These are phyloP conservation scores for Coprinopsis cinerea DNA, from an alignment of 768 basidiomycete genomes.

Conservation along the genomic window DNA sequence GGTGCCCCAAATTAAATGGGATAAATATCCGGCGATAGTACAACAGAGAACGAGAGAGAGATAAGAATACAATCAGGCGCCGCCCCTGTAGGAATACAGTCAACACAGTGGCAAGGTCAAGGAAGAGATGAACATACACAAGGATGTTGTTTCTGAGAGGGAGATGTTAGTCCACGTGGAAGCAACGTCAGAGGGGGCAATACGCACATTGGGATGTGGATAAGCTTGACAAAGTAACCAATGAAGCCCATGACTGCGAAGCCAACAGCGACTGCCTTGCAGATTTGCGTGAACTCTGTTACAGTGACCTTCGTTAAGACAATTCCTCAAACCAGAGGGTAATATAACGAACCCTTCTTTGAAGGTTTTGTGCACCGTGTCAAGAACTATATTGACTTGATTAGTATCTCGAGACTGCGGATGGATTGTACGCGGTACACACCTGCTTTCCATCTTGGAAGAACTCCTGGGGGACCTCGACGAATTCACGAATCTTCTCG, in stretches of 20 bases:
- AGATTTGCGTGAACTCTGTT: conserved; percentile 91
- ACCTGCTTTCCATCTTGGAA: conserved; percentile 92
- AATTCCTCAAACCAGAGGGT: background rate
- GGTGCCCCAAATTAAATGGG: conserved; percentile 7
- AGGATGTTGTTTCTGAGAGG: conserved; percentile 85
- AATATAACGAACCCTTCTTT: conserved; percentile 66
- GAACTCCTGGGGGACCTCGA: conserved; percentile 90
- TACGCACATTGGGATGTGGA: conserved; percentile 96
- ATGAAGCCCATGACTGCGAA: conserved; percentile 99
- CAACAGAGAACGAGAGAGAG: conserved; percentile 21
- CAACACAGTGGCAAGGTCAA: background rate
- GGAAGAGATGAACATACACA: conserved; percentile 61
- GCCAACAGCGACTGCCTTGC: conserved; percentile 92
- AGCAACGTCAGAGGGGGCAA: background rate
- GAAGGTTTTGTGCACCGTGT: conserved; percentile 98
- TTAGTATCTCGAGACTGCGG: conserved; percentile 3
- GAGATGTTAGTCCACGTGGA: conserved; percentile 10
- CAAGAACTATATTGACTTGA: conserved; percentile 66
- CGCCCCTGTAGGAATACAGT: conserved; percentile 49
- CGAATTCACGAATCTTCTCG: conserved; percentile 84
- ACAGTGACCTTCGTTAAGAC: background rate
- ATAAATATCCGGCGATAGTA: conserved; percentile 16
- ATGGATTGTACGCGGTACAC: conserved; percentile 18
- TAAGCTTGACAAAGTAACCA: conserved; percentile 97
- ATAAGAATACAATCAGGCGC: conserved; percentile 43